Evolutionary conservation across 495 filamentous ascomycete genomes (phyloP).

Genomic region (Talaromyces borbonicus): DNA sequence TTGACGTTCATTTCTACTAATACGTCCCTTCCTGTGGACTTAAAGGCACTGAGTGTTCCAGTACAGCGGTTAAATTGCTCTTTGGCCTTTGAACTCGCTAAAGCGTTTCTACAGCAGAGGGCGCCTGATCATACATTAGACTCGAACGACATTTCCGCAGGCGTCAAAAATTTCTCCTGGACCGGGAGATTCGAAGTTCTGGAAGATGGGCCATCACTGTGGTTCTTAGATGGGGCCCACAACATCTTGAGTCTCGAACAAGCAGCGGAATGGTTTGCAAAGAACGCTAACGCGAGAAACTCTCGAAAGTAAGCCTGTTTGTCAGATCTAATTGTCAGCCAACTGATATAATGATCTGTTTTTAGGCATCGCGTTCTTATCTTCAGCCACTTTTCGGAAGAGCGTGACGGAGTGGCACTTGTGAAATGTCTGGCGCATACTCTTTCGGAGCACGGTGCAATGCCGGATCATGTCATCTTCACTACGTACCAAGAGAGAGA

Average conservation of each 20-base stretch:
- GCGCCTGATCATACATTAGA: slow-evolving; percentile 12
- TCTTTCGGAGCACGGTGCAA: slow-evolving; percentile 14
- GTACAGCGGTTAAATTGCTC: slow-evolving; percentile 34
- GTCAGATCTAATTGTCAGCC: too few species aligned
- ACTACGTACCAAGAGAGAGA: slow-evolving; percentile 24
- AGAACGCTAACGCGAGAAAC: slow-evolving; percentile 6
- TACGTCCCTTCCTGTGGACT: slow-evolving; percentile 21
- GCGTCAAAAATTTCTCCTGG: slow-evolving; percentile 30
- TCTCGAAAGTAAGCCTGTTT: slow-evolving; percentile 13
- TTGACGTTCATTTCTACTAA: slow-evolving; percentile 48
- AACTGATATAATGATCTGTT: too few species aligned
- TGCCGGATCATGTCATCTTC: slow-evolving; percentile 22
- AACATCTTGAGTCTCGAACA: slow-evolving; percentile 34
- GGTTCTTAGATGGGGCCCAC: slow-evolving; percentile 42
- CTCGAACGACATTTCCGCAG: slow-evolving; percentile 18
- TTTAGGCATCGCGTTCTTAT: slow-evolving; percentile 19
- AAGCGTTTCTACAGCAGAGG: slow-evolving; percentile 16
- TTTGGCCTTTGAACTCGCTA: slow-evolving; percentile 24
- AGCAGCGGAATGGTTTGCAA: slow-evolving; percentile 34
- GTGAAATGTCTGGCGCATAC: slow-evolving; percentile 19
- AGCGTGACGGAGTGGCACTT: slow-evolving; percentile 25
- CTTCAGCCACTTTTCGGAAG: slow-evolving; percentile 32
- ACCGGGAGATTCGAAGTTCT: slow-evolving; percentile 37
- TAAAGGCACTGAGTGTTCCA: slow-evolving; percentile 16
- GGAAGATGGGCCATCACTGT: slow-evolving; percentile 17